phyloP scores from a whole-genome alignment of 2,329 filamentous ascomycete species.

The Akanthomyces muscarius region DNA sequence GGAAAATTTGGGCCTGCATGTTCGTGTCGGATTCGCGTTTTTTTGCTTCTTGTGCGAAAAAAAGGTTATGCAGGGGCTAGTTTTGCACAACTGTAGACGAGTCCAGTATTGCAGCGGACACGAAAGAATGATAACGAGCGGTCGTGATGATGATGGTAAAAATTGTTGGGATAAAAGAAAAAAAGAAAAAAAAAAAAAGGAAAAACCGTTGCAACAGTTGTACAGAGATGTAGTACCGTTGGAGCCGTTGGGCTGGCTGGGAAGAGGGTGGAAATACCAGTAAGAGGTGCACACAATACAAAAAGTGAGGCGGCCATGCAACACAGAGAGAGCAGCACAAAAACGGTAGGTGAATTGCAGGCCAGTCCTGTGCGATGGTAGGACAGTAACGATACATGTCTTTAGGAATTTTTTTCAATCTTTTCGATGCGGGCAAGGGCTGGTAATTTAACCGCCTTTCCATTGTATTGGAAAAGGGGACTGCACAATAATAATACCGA shows the following conservation, averaged over 20 bases:
- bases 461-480: background rate
- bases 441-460: background rate
- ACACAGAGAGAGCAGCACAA: background rate
- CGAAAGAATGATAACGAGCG: too few species aligned
- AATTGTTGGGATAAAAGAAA: background rate
- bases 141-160: too few species aligned
- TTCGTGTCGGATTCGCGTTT: slow-evolving; percentile 15
- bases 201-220: too few species aligned
- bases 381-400: background rate
- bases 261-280: too few species aligned
- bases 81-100: background rate
- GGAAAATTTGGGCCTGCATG: background rate
- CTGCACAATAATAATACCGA: background rate
- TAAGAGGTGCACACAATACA: background rate
- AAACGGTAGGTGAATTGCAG: background rate
- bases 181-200: background rate
- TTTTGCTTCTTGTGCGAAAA: slow-evolving; percentile 1
- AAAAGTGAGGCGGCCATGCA: too few species aligned
- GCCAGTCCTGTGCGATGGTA: background rate
- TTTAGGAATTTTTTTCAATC: too few species aligned
- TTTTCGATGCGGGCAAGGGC: too few species aligned
- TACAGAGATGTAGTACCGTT: background rate
- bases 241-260: too few species aligned
- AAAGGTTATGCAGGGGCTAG: background rate
- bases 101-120: background rate